A percentile compares a stretch with the other conserved stretches of the same genome.
phyloP scores from a whole-genome alignment of 2,329 filamentous ascomycete species.

The Talaromyces sp. region DNA sequence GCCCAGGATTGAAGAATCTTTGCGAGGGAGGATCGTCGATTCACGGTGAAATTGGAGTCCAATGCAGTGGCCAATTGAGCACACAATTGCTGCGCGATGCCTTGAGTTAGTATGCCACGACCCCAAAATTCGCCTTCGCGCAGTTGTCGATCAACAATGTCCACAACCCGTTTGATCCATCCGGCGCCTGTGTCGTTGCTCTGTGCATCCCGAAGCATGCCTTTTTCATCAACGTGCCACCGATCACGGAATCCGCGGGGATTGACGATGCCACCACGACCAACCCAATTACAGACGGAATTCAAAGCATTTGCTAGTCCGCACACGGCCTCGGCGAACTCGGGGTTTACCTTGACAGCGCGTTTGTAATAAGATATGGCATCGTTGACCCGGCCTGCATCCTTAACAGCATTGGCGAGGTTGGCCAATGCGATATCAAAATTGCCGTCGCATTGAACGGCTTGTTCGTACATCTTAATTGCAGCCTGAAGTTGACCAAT shows the following conservation, averaged over 20 bases:
- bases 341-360: constrained; percentile 86
- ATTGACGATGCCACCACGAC: constrained; percentile 82
- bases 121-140: constrained; percentile 87
- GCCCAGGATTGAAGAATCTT: constrained; percentile 62
- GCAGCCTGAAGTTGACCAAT: constrained; percentile 90
- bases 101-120: constrained; percentile 65
- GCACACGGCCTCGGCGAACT: constrained; percentile 96
- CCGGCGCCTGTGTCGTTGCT: constrained; percentile 67
- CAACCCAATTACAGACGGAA: constrained; percentile 93
- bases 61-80: constrained; percentile 49
- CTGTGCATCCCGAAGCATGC: constrained; percentile 76
- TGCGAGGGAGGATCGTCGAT: constrained; percentile 33
- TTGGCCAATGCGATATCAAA: constrained; percentile 98
- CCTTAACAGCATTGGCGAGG: constrained; percentile 95
- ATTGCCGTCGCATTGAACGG: constrained; percentile 85
- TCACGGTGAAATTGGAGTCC: constrained; percentile 30
- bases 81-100: constrained; percentile 55
- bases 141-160: constrained; percentile 87
- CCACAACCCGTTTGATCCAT: constrained; percentile 86
- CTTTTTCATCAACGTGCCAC: constrained; percentile 88
- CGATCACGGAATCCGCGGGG: constrained; percentile 74
- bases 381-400: constrained; percentile 88
- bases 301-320: constrained; percentile 93
- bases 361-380: constrained; percentile 90
- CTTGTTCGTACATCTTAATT: constrained; percentile 96